Base-by-base conservation (phyloP, 176 grass and related monocot species). In the Eleusine indica region DNA sequence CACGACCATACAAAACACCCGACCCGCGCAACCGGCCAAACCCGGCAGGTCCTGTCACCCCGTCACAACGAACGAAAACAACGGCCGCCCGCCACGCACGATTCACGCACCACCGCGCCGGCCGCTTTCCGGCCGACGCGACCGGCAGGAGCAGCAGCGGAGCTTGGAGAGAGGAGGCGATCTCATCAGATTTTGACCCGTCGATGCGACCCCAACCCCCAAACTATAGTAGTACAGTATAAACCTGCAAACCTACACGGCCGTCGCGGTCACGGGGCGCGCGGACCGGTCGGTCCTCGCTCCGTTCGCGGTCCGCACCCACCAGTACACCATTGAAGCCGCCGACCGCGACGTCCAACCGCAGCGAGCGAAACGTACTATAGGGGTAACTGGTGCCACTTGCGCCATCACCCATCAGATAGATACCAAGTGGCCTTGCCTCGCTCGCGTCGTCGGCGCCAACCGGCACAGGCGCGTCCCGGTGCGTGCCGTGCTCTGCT, bases 341-440 rank as follows among this genome's bases (percentile, higher is more conserved):
- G 35, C 61, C 6, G 86, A 88, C 48, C 14, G 75, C 86, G 74
- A 88, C 81, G 86, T 73, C 75, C 80, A 74, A 79, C 81, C 60
- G 68, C 67, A 47, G 37, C 74, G 9, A 4, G 5, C 68, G 68
- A 35, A 35, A 35, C 32, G 32, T 35, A 25, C 25, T 25, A 35
- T 35, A 35, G 32, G 32, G 32, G 32, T 2, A 35, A 60, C 57
- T 21, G n/a, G 60, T 28, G 1, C 10, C 25, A 1, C 61, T 62
- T 28, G 49, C 14, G 56, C 18, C 58, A 4, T 25, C 61, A 9
- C 25, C 25, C 25, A 25, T 25, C 25, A 25, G 25, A 25, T 25
- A 25, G 25, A 25, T 25, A 25, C 22, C 61, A 64, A 64, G 61
- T 30, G 61, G 61, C 25, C 58, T 28, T 8, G 1, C 19, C n/a